These are phyloP conservation scores for Lomentospora prolificans DNA, from an alignment of 2,329 filamentous ascomycete species.

Conservation along the genomic window DNA sequence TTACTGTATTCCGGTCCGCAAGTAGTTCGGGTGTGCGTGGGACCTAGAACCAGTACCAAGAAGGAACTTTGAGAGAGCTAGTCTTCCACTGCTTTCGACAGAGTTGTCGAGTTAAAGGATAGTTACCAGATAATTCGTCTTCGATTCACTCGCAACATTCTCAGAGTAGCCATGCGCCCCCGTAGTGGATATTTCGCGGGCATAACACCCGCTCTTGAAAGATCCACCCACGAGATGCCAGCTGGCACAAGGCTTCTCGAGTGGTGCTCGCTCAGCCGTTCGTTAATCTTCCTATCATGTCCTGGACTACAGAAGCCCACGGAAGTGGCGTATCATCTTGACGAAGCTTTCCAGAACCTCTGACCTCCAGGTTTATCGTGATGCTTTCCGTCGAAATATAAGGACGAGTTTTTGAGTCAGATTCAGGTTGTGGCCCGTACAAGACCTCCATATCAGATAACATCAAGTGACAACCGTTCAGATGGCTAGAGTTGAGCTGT, in stretches of 20 bases:
- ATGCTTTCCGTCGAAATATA: not conserved
- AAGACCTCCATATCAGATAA: not conserved
- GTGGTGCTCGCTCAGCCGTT: not conserved
- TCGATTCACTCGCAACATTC: not conserved
- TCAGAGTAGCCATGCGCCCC: not conserved
- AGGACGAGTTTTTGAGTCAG: not conserved
- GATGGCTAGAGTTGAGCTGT: not conserved
- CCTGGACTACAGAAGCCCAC: not conserved
- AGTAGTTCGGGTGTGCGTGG: not conserved
- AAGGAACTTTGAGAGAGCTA: not conserved
- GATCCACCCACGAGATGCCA: not conserved
- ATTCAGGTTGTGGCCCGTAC: not conserved
- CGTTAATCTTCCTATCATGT: not conserved
- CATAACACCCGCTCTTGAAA: not conserved
- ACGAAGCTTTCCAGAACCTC: not conserved
- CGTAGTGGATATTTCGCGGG: not conserved
- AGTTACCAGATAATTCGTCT: not conserved
- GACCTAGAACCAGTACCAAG: not conserved
- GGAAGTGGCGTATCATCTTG: not conserved
- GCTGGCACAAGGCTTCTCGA: not conserved
- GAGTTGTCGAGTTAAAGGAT: not conserved
- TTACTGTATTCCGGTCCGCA: not conserved
- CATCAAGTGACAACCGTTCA: not conserved
- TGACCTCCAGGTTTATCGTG: not conserved
- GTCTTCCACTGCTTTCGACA: not conserved